Conservation (phyloP, 768 basidiomycete species). For the Auriscalpium vulgare region DNA sequence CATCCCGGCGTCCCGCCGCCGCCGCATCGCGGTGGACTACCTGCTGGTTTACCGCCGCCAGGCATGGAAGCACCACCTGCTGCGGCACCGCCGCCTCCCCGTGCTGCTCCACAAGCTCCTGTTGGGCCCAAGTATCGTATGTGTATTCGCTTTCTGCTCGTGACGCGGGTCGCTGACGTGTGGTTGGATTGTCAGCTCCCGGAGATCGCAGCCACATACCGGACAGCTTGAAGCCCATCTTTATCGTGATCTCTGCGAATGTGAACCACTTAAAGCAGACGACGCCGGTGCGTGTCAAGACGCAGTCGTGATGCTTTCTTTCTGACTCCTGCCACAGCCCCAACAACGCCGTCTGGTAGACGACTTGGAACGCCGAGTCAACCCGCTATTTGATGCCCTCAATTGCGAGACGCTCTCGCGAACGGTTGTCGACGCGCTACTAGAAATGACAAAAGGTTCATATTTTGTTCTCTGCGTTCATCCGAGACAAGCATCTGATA, state of each 20-base stretch:
- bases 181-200: constrained; percentile 41
- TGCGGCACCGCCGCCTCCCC: constrained; percentile 3
- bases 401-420: constrained; percentile 81
- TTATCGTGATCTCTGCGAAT: constrained; percentile 53
- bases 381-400: constrained; percentile 81
- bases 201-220: constrained; percentile 94
- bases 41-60: constrained; percentile 23
- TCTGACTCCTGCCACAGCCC: constrained; percentile 37
- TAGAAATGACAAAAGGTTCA: constrained; percentile 64
- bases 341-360: constrained; percentile 80
- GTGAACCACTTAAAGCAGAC: constrained; percentile 63
- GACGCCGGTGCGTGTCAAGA: constrained; percentile 50
- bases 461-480: neutral
- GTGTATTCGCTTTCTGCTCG: constrained; percentile 18
- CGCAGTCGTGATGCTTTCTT: neutral
- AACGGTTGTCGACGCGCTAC: constrained; percentile 61
- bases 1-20: constrained; percentile 7
- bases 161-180: too few species aligned
- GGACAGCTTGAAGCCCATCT: constrained; percentile 55
- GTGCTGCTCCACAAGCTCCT: neutral
- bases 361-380: constrained; percentile 81
- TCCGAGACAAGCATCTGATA: too few species aligned
- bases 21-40: neutral
- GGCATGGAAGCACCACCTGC: constrained; percentile 4
- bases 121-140: constrained; percentile 48